Percentiles rank a stretch among this genome's conserved stretches.
Conservation (phyloP, 169 alveolate species). For the Plasmodium vinckei region DNA sequence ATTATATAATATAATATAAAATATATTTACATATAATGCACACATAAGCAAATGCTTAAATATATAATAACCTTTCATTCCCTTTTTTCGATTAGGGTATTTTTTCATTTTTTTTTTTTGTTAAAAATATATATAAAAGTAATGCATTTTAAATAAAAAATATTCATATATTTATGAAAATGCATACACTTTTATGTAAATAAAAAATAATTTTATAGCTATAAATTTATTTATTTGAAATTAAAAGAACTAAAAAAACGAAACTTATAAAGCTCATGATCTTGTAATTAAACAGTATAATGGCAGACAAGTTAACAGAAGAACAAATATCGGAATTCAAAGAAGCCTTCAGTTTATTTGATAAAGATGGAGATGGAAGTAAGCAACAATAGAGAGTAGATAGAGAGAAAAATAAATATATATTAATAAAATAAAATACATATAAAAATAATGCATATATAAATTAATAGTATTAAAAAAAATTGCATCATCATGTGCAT, state of each 20-base stretch:
- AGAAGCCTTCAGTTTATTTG: constrained; percentile 99
- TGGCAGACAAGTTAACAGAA: constrained; percentile 99
- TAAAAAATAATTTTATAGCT: constrained; percentile 18
- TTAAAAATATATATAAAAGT: neutral
- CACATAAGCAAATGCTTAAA: no score
- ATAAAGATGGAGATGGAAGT: constrained; percentile 99
- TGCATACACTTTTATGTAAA: neutral
- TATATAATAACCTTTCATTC: no score
- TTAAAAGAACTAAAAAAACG: constrained; percentile 12
- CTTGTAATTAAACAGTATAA: constrained; percentile 71
- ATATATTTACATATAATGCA: no score
- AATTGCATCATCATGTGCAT: neutral
- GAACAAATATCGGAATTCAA: constrained; percentile 99
- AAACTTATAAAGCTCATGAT: neutral
- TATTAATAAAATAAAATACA: neutral
- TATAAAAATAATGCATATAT: neutral
- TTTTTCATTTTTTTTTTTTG: neutral
- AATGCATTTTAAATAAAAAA: constrained; percentile 13
- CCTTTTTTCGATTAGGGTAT: no score
- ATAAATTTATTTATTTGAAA: neutral
- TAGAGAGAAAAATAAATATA: constrained; percentile 1
- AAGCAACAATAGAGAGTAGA: constrained; percentile 17
- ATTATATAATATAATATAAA: no score
- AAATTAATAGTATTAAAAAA: constrained; percentile 20
- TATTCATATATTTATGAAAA: neutral